phyloP scores from a whole-genome alignment of 139 green algal genomes.

The Coelastrella sp. region DNA sequence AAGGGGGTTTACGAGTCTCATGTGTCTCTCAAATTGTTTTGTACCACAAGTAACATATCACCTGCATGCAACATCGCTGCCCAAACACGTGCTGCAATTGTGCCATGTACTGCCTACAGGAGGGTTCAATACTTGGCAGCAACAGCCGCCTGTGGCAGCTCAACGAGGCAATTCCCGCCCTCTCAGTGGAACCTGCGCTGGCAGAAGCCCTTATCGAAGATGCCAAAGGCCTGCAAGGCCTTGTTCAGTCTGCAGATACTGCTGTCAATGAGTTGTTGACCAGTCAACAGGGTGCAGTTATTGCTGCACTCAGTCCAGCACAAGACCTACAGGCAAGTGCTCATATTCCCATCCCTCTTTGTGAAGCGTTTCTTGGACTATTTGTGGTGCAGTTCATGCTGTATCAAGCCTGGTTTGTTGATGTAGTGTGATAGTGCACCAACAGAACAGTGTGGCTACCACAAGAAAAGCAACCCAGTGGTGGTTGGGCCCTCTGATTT shows the following conservation, averaged over 20 bases:
- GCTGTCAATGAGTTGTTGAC: conserved; percentile 13
- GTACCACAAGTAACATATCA: too few species aligned
- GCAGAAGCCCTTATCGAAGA: neutral
- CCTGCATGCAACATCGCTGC: too few species aligned
- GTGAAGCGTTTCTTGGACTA: neutral
- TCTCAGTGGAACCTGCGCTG: conserved; percentile 33
- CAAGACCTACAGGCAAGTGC: neutral
- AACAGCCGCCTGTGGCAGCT: conserved; percentile 39
- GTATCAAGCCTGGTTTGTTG: too few species aligned
- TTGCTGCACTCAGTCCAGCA: neutral
- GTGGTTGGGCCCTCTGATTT: too few species aligned
- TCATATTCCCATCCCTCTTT: neutral
- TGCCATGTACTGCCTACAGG: neutral
- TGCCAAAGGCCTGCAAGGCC: neutral
- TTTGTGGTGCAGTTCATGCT: too few species aligned
- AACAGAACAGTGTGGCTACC: too few species aligned
- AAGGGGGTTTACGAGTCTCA: neutral
- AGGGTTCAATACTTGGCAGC: neutral
- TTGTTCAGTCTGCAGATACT: conserved; percentile 10
- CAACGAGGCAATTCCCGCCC: conserved; percentile 17
- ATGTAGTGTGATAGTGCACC: too few species aligned
- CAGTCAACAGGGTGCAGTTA: neutral
- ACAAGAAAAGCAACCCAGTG: too few species aligned
- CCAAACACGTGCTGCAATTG: neutral
- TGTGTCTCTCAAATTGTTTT: too few species aligned